Percentiles rank a stretch among this genome's conserved stretches.
Evolutionary conservation across 2,329 filamentous ascomycete species (phyloP).

Genomic region (Ilyonectria destructans): DNA sequence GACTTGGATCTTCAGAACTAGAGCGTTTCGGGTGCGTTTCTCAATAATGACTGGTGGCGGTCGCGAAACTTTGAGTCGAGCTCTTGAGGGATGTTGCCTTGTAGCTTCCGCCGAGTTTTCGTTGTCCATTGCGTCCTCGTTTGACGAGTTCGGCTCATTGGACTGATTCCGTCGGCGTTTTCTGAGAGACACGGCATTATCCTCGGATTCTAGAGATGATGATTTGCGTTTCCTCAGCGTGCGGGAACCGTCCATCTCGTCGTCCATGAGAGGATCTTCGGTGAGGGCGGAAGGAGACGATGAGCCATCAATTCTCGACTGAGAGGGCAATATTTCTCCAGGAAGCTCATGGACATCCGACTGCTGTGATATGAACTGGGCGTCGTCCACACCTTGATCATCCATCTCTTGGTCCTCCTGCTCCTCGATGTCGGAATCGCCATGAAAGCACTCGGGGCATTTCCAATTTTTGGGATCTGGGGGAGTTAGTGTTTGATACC

Average conservation of each 20-base stretch:
- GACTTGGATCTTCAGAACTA: slow-evolving; percentile 57
- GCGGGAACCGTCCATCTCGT: slow-evolving; percentile 74
- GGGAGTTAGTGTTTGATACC: slow-evolving; percentile 26
- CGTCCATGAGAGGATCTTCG: slow-evolving; percentile 29
- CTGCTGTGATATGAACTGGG: slow-evolving; percentile 46
- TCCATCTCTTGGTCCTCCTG: slow-evolving; percentile 43
- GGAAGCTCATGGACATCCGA: slow-evolving; percentile 43
- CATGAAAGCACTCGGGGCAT: slow-evolving; percentile 65
- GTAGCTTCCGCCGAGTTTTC: slow-evolving; percentile 48
- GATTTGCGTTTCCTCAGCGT: slow-evolving; percentile 89
- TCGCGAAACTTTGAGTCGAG: slow-evolving; percentile 68
- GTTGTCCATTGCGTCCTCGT: slow-evolving; percentile 55
- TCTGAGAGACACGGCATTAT: slow-evolving; percentile 66
- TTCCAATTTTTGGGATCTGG: slow-evolving; percentile 65
- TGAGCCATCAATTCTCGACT: slow-evolving; percentile 31
- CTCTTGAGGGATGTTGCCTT: slow-evolving; percentile 65
- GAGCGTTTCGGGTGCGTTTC: slow-evolving; percentile 54
- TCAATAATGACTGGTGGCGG: slow-evolving; percentile 60
- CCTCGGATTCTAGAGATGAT: slow-evolving; percentile 77
- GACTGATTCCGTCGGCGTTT: slow-evolving; percentile 69
- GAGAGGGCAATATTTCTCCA: slow-evolving; percentile 26
- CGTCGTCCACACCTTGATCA: slow-evolving; percentile 43
- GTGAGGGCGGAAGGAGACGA: slow-evolving; percentile 34
- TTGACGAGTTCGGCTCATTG: slow-evolving; percentile 58
- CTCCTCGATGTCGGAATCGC: slow-evolving; percentile 52